phyloP scores from a whole-genome alignment of 805 yeast genomes.

The Saccharomyces jurei region DNA sequence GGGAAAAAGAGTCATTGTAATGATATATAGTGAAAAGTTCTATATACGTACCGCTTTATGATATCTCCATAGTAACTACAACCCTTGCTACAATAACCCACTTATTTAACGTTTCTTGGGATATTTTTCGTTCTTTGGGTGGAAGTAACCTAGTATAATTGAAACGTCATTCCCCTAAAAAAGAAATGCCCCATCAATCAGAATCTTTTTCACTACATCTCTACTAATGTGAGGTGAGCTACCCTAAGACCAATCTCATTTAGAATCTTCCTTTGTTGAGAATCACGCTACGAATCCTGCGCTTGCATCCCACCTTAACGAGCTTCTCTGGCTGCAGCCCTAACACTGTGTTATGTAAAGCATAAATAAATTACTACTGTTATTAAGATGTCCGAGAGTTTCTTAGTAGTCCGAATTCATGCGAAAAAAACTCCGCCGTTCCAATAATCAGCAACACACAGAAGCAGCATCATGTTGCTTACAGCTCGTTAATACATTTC shows the following conservation, averaged over 20 bases:
- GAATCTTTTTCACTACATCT: neutral
- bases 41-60: neutral
- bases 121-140: neutral
- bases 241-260: neutral
- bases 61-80: neutral
- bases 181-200: neutral
- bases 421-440: neutral
- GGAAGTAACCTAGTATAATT: neutral
- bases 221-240: neutral
- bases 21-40: too few species aligned
- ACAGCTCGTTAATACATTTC: too few species aligned
- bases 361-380: too few species aligned
- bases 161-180: neutral
- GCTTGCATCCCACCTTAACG: neutral
- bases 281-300: neutral
- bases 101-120: neutral
- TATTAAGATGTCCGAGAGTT: too few species aligned
- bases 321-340: neutral
- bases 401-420: neutral
- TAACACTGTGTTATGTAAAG: neutral
- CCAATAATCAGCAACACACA: neutral
- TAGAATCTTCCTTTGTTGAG: neutral
- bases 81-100: neutral
- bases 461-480: neutral
- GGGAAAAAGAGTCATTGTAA: neutral